Conservation (phyloP, 169 alveolate genomes). For the Eimeria nieschulzi region DNA sequence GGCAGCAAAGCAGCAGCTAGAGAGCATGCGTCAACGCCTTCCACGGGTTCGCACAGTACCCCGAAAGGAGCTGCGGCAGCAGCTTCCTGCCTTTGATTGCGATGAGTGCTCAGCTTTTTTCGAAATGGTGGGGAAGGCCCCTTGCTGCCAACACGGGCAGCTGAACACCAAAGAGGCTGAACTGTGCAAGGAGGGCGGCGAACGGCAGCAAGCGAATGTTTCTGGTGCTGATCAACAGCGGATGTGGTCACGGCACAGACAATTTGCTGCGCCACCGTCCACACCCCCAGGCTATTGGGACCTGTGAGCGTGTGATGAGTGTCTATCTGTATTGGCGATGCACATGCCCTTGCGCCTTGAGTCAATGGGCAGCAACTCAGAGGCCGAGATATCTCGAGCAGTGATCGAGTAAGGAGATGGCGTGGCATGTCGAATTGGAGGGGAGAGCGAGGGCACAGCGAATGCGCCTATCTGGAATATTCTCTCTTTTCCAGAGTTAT, state of each 20-base stretch:
- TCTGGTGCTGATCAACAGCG: background rate
- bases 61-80: background rate
- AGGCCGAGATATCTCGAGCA: too few species aligned
- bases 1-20: constrained; percentile 22
- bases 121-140: background rate
- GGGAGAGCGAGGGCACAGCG: too few species aligned
- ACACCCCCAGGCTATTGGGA: constrained; percentile 24
- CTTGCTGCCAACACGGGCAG: background rate
- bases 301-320: background rate
- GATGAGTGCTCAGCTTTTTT: background rate
- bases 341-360: too few species aligned
- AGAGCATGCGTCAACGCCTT: constrained; percentile 24
- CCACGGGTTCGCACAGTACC: constrained; percentile 13
- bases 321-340: too few species aligned
- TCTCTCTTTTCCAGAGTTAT: too few species aligned
- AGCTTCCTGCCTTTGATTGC: constrained; percentile 13
- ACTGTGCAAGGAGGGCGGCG: background rate
- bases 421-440: too few species aligned
- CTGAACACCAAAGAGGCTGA: background rate
- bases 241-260: constrained; percentile 1
- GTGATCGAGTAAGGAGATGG: too few species aligned
- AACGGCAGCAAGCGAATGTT: background rate
- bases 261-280: constrained; percentile 1
- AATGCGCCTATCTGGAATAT: too few species aligned
- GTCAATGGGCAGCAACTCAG: too few species aligned